Evolutionary conservation across 2,329 filamentous ascomycete species (phyloP), one percentile per base, ranked within the genome.

Genomic region (Penicillium vulpinum): DNA sequence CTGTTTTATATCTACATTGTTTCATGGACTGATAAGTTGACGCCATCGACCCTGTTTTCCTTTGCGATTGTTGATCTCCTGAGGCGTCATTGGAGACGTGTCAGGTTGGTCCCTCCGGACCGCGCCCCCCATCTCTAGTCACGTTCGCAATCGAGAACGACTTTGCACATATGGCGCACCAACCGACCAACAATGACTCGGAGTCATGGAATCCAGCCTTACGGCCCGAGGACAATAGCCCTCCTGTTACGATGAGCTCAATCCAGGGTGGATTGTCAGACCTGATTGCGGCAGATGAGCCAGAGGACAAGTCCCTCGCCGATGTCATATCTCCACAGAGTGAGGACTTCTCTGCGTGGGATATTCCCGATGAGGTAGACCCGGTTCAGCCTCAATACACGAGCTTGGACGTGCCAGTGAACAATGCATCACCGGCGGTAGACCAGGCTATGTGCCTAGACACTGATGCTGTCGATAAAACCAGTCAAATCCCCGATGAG

Each of bases 141-240:
- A 43, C 57, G 54, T 58, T 49, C 45, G 51, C 26, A 45, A 46
- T 45, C 51, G 49, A 59, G 33, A 54, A 44, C 26, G 36, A 58
- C 28, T 39, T 48, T 46, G 35, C 26, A 47, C 62, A 44, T 29
- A 72, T 73, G 67, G 63, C 65, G 47, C 54, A 67, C 55, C 62
- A 55, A 51, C 33, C 62, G 21, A 41, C 48, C 13, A 33, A 38
- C 8, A 55, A 59, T 33, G 57, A 57, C 15, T 38, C 41, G 13
- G 67, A 77, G 52, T 78, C 78, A 21, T 85, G 83, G 83, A 81
- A 85, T 74, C 82, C 83, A 43, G 82, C 83, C 21, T 70, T 82
- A 58, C 74, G 80, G 66, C 77, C 78, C 36, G 77, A 83, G 24
- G 60, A 66, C 40, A 56, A 67, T 51, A 58, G 62, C 40, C 35